Evolutionary conservation across 1,139 yeast species (phyloP), one percentile per base, ranked within the genome.

Genomic region (Taphrina confusa): DNA sequence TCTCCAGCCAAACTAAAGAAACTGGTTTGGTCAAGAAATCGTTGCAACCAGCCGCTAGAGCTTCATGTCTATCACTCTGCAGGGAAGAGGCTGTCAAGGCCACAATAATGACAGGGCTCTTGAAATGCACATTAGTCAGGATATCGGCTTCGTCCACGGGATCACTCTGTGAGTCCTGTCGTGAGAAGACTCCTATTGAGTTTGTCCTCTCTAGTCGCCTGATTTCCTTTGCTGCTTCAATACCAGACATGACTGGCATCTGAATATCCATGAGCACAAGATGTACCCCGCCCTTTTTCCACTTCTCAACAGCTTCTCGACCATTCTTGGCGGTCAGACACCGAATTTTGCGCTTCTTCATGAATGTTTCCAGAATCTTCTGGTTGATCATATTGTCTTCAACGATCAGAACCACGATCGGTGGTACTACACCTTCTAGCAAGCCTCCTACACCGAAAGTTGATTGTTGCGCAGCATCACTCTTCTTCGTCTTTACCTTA

Each of bases 21-120:
- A 94, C 98, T 0, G 98, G 98, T 66, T 92, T 92, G n/a, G 97
- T 92, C 67, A 92, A 76, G 73, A 86, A 92, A 72, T 92, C 98
- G 70, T 92, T 92, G 74, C 98, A 92, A 47, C 98, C 98, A 1
- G 97, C 97, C 47, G 95, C 87, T 64, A 92, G 77, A 0, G 98
- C 98, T 68, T 88, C 89, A 65, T 89, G 85, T 70, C 87, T 83
- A 73, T 91, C 97, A 25, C 85, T 84, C n/a, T 86, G 82, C 20
- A 94, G 81, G 18, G 94, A 87, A 11, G 92, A 84, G 0, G 98
- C 98, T 1, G 98, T 92, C 59, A 92, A 76, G 0, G 98, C 98
- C 33, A 92, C 98, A 61, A 92, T 91, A 31, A 92, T 92, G 25
- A 92, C 96, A 0, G 98, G 97, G 0, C 95, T 86, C 65, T 89